These are phyloP conservation scores for Didymella lethalis DNA, from an alignment of 2,329 filamentous ascomycete genomes.

Conservation along the genomic window DNA sequence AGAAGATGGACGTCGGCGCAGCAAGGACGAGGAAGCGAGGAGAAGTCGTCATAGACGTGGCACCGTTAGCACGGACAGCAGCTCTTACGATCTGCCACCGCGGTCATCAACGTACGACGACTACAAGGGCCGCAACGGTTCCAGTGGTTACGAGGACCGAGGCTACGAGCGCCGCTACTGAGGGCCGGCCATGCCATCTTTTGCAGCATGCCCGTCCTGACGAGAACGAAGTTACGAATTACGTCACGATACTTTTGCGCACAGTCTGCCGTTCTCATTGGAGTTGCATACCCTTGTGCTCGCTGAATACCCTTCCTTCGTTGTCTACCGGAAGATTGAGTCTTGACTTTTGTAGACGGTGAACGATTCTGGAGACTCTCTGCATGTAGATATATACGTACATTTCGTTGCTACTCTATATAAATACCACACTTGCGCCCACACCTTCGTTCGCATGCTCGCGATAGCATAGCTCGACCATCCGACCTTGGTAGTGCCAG, in stretches of 20 bases:
- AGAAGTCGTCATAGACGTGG: constrained; percentile 39
- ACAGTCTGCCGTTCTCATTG: neutral
- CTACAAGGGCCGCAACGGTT: constrained; percentile 36
- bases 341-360: neutral
- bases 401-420: neutral
- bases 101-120: constrained; percentile 44
- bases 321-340: neutral
- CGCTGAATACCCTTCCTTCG: constrained; percentile 1
- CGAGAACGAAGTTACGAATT: neutral
- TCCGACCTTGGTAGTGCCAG: no score
- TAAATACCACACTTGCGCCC: neutral
- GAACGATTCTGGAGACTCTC: neutral
- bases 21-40: constrained; percentile 42
- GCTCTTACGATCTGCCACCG: constrained; percentile 39
- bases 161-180: constrained; percentile 45
- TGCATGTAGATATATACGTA: neutral
- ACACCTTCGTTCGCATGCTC: neutral
- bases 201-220: neutral
- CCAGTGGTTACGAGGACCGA: constrained; percentile 40
- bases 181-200: neutral
- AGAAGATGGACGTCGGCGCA: constrained; percentile 42
- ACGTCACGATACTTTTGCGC: neutral
- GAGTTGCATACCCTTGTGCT: constrained; percentile 6
- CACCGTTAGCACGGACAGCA: constrained; percentile 36
- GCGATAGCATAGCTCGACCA: neutral